These are phyloP conservation scores for Pelargonium citronellum DNA, from an alignment of 441 rosid genomes.

Conservation along the genomic window DNA sequence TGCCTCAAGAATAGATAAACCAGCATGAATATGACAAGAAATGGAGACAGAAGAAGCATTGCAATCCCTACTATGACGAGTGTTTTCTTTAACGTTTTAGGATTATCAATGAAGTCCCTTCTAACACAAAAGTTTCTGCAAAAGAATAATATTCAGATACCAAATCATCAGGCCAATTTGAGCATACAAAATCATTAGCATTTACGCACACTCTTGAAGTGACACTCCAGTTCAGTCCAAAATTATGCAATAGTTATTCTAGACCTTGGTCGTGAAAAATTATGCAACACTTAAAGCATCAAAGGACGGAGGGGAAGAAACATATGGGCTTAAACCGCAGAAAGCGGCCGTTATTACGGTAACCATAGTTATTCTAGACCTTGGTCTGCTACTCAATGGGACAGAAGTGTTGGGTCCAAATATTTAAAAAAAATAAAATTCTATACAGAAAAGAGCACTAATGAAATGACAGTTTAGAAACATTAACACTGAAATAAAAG, in stretches of 20 bases:
- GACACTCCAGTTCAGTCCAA: background rate
- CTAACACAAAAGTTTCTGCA: constrained; percentile 81
- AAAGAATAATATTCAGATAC: constrained; percentile 23
- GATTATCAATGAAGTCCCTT: constrained; percentile 84
- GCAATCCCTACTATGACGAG: constrained; percentile 84
- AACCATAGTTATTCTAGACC: background rate
- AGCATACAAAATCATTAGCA: constrained; percentile 5
- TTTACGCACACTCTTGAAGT: background rate
- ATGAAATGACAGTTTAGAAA: background rate
- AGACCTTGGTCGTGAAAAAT: background rate
- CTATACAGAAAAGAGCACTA: background rate
- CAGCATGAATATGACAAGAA: constrained; percentile 92
- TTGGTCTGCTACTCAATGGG: background rate
- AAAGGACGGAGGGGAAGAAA: too few relatives aligned
- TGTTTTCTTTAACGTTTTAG: constrained; percentile 69
- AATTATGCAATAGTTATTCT: background rate
- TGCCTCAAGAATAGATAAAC: constrained; percentile 92
- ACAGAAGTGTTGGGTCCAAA: background rate
- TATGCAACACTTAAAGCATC: background rate
- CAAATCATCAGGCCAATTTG: constrained; percentile 15
- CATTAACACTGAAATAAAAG: background rate
- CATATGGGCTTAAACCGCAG: background rate
- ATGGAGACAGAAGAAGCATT: constrained; percentile 87
- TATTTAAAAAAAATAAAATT: too few relatives aligned
- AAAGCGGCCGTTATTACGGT: background rate